Base-by-base conservation (phyloP, 805 yeast genomes). In the Pichia gijzeniarum region DNA sequence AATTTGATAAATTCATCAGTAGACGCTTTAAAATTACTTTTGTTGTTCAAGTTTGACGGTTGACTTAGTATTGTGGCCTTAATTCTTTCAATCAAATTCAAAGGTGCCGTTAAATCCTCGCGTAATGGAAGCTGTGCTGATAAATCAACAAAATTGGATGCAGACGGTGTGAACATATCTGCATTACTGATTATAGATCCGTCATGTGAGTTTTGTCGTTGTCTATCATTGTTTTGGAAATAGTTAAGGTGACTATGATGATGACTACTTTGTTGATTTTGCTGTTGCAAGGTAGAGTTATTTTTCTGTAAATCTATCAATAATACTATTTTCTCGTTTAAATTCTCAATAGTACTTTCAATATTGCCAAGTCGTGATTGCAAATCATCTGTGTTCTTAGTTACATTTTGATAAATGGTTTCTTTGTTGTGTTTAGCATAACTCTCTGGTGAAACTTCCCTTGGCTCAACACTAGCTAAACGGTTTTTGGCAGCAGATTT, bases 1-100 rank as follows among this genome's bases (percentile, higher is more conserved):
- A 76, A 77, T 39, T 62, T 57, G 33, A 73, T 46, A 50, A 79
- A 77, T 44, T 73, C 72, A 14, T 68, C 64, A 50, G 75, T 62
- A 5, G 68, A 62, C 25, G 58, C 52, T 13, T 53, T 53, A 43
- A 65, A 61, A 25, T 69, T 66, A 43, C 61, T 64, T 20, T 60
- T 54, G 38, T 49, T 50, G 40, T 47, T 54, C 19, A 25, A 37
- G 27, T 5, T 45, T 42, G n/a, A 61, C 37, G 13, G 52, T 47
- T 35, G 19, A 3, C 25, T 27, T 43, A 63, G 56, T 14, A 64
- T 47, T 25, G 52, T 48, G 9, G 62, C 53, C 41, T 64, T 64
- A 5, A 63, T 55, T 45, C 53, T 59, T 7, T 56, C 54, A 41
- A 64, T 63, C 6, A 61, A 52, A 28, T 54, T 57, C 38, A 63